Evolutionary conservation across 371 early-diverging fungal genomes (phyloP).

Genomic region (Mortierella sp.): DNA sequence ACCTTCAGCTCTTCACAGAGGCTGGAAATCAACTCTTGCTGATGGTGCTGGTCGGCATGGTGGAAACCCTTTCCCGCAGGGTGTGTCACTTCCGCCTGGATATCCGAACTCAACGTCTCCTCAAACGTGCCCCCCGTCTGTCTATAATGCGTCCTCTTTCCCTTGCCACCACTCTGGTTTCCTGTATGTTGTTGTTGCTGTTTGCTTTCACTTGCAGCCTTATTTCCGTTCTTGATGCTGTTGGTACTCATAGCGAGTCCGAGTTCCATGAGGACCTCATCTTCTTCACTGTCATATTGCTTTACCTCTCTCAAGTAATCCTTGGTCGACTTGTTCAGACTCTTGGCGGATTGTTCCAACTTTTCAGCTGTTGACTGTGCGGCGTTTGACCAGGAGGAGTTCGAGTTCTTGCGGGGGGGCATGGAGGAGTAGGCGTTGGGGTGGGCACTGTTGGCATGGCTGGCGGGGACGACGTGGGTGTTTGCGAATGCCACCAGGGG

Average conservation of each 20-base stretch:
- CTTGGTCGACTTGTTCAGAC: slow-evolving; percentile 15
- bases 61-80: slow-evolving; percentile 6
- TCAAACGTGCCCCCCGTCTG: slow-evolving; percentile 24
- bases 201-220: neutral
- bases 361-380: slow-evolving; percentile 26
- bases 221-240: neutral
- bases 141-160: neutral
- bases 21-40: slow-evolving; percentile 39
- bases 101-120: slow-evolving; percentile 31
- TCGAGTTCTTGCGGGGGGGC: slow-evolving; percentile 4
- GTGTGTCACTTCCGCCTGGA: slow-evolving; percentile 31
- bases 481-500: slow-evolving; percentile 42
- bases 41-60: neutral
- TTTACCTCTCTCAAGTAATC: slow-evolving; percentile 55
- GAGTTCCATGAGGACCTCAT: slow-evolving; percentile 34
- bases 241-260: slow-evolving; percentile 35
- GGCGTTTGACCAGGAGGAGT: slow-evolving; percentile 16
- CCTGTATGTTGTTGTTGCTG: neutral
- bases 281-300: slow-evolving; percentile 36
- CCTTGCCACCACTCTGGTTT: slow-evolving; percentile 19
- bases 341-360: slow-evolving; percentile 26
- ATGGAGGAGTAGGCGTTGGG: slow-evolving; percentile 41
- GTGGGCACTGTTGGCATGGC: slow-evolving; percentile 22
- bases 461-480: slow-evolving; percentile 3
- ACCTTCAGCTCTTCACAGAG: slow-evolving; percentile 52